These are phyloP conservation scores for Metarhizium brunneum DNA, from an alignment of 2,329 filamentous ascomycete genomes.

Conservation along the genomic window DNA sequence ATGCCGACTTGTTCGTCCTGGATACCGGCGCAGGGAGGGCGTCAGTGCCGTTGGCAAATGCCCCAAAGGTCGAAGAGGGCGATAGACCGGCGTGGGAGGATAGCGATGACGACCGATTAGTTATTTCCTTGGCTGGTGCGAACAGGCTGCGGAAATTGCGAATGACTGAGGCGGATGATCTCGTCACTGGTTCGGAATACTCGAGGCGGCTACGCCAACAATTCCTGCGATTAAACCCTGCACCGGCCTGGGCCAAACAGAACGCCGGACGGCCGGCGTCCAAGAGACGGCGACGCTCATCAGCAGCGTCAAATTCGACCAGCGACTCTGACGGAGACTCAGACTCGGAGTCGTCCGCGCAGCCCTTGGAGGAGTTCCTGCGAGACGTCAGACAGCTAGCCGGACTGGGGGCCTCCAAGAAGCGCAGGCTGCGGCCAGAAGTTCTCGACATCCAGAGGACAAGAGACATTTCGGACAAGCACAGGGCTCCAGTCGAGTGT, in stretches of 20 bases:
- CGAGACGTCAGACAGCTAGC: conserved; percentile 64
- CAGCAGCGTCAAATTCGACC: conserved; percentile 38
- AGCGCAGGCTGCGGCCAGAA: conserved; percentile 72
- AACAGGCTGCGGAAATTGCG: conserved; percentile 76
- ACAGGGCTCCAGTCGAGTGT: conserved; percentile 71
- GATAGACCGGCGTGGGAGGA: conserved; percentile 74
- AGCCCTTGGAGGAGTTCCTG: conserved; percentile 72
- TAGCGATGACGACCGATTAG: conserved; percentile 85
- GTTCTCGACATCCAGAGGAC: conserved; percentile 83
- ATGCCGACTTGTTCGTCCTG: conserved; percentile 78
- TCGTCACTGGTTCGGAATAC: conserved; percentile 83
- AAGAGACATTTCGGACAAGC: conserved; percentile 72
- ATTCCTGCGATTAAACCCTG: conserved; percentile 51
- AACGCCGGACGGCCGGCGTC: conserved; percentile 35
- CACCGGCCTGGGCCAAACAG: conserved; percentile 50
- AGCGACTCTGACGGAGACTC: conserved; percentile 49
- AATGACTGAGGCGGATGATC: conserved; percentile 70
- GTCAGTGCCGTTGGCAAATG: conserved; percentile 16
- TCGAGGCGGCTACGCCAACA: conserved; percentile 70
- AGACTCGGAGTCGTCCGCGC: conserved; percentile 53
- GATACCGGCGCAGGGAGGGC: conserved; percentile 50
- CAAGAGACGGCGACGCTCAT: conserved; percentile 43
- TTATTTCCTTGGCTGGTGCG: conserved; percentile 65
- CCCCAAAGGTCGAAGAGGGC: conserved; percentile 13
- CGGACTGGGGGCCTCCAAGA: conserved; percentile 41